Conservation (phyloP, 176 grass and related monocot species). For the Olyra latifolia region DNA sequence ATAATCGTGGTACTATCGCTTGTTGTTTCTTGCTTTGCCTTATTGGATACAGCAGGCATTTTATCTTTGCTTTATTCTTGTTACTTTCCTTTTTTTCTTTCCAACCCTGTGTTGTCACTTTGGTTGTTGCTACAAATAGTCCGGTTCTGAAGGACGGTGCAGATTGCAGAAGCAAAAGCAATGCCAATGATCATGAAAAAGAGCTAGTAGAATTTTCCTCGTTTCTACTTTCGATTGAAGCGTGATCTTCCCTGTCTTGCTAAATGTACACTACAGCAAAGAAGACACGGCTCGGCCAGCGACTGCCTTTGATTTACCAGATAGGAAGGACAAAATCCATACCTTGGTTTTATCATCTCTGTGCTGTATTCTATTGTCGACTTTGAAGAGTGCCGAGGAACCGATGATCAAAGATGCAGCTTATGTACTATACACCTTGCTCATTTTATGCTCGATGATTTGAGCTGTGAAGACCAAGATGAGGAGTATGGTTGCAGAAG, state of each 20-base stretch:
- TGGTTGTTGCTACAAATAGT: not conserved
- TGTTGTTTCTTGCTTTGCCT: not conserved
- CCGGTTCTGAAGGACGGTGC: not conserved
- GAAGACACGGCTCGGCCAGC: too few relatives aligned
- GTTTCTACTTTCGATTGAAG: not conserved
- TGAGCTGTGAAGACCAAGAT: not conserved
- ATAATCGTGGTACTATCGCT: not conserved
- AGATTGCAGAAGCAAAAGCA: conserved; percentile 4
- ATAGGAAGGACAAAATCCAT: not conserved
- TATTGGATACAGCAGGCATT: not conserved
- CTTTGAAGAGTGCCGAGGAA: not conserved
- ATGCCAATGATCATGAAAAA: not conserved
- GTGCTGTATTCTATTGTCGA: not conserved
- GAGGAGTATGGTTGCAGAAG: not conserved
- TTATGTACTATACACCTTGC: not conserved
- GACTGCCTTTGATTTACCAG: not conserved
- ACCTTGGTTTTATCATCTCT: too few relatives aligned
- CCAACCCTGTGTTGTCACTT: not conserved
- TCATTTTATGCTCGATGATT: not conserved
- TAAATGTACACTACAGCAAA: not conserved
- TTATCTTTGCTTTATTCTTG: conserved; percentile 4
- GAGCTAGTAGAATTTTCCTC: not conserved
- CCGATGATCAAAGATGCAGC: not conserved
- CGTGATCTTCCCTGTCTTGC: not conserved
- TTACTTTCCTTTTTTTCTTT: not conserved